phyloP scores from a whole-genome alignment of 768 basidiomycete genomes.

The Kwoniella shandongensis region DNA sequence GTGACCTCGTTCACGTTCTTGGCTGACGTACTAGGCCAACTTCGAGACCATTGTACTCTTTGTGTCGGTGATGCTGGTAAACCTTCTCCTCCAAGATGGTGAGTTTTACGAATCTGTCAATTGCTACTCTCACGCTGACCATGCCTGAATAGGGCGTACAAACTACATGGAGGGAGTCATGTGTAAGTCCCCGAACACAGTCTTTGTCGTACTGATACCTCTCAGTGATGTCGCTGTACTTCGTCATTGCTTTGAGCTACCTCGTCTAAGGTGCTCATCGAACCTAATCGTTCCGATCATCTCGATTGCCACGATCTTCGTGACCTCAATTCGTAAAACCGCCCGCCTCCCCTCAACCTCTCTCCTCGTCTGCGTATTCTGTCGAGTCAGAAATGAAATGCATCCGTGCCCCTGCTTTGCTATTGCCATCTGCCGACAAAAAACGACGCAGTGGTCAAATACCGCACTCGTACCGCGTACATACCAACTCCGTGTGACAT shows the following conservation, averaged over 20 bases:
- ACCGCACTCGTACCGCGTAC: no score
- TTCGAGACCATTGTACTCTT: conserved; percentile 76
- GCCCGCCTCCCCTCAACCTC: no score
- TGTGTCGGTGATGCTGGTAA: conserved; percentile 82
- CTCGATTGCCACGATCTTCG: not conserved
- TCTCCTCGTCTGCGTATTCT: no score
- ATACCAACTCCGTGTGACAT: no score
- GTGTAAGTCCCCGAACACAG: conserved; percentile 48
- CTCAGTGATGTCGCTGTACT: conserved; percentile 64
- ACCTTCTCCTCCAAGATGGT: conserved; percentile 64
- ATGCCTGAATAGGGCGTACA: conserved; percentile 69
- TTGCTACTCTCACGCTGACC: not conserved
- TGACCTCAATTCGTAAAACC: not conserved
- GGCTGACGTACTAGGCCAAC: conserved; percentile 32
- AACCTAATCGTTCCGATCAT: not conserved
- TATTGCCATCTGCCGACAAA: no score
- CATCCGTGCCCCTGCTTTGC: no score
- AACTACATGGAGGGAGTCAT: conserved; percentile 93
- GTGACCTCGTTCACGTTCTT: conserved; percentile 50
- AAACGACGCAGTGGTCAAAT: no score
- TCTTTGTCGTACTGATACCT: not conserved
- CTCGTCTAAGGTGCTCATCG: conserved; percentile 46
- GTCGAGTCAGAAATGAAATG: no score
- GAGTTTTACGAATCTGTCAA: conserved; percentile 1
- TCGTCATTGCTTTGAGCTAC: conserved; percentile 75